Conservation (phyloP, 2,329 filamentous ascomycete genomes). For the Chrysoporthe austroafricana region DNA sequence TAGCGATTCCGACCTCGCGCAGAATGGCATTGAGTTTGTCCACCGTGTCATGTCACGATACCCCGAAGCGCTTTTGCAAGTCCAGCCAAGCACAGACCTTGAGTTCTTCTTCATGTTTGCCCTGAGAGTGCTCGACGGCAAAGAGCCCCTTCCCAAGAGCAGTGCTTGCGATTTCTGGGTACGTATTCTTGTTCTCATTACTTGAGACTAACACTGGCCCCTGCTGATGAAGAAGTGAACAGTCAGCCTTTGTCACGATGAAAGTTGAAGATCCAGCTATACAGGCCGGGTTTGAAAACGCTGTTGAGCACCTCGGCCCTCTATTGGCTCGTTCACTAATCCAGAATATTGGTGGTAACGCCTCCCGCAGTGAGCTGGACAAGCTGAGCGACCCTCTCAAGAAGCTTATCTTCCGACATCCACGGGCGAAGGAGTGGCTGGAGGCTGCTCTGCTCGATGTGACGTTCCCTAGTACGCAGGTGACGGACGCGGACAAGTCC, state of each 20-base stretch:
- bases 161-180: slow-evolving; percentile 79
- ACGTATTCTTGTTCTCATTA: slow-evolving; percentile 32
- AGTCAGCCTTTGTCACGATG: slow-evolving; percentile 59
- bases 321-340: slow-evolving; percentile 62
- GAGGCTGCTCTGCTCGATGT: slow-evolving; percentile 60
- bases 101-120: slow-evolving; percentile 74
- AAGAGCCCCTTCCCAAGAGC: slow-evolving; percentile 75
- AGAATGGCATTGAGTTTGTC: slow-evolving; percentile 74
- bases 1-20: slow-evolving; percentile 71
- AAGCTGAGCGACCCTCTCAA: slow-evolving; percentile 72
- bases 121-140: slow-evolving; percentile 69
- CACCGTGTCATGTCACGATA: slow-evolving; percentile 65
- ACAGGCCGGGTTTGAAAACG: slow-evolving; percentile 49
- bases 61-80: slow-evolving; percentile 61
- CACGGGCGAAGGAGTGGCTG: slow-evolving; percentile 64
- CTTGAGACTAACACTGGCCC: no score
- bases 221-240: slow-evolving; percentile 5
- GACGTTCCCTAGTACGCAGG: slow-evolving; percentile 62
- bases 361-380: slow-evolving; percentile 73
- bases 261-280: slow-evolving; percentile 47
- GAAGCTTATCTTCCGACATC: slow-evolving; percentile 63
- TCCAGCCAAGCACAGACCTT: slow-evolving; percentile 59
- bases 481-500: slow-evolving; percentile 62
- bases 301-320: slow-evolving; percentile 64
- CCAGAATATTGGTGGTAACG: slow-evolving; percentile 69